phyloP scores from a whole-genome alignment of 257 asterid species.

The Ajuga chamaepitys region DNA sequence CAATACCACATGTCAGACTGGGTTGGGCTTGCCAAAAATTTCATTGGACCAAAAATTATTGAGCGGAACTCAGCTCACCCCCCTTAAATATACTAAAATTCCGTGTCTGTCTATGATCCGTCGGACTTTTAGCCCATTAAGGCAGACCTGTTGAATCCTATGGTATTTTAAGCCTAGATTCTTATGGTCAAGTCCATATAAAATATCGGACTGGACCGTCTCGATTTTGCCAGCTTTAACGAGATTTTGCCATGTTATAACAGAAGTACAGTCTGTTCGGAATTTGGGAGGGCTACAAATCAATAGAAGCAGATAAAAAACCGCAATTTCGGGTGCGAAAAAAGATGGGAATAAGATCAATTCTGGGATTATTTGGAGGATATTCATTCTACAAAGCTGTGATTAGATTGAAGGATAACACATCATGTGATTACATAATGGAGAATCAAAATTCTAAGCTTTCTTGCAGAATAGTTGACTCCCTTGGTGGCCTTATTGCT shows the following conservation, averaged over 20 bases:
- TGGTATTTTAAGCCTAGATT: no score
- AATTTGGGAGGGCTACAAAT: conserved; percentile 31
- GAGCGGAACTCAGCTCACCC: no score
- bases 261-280: conserved; percentile 23
- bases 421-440: conserved; percentile 19
- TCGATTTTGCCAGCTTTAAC: not conserved
- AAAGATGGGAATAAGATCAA: conserved; percentile 10
- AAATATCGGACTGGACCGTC: no score
- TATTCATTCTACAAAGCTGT: conserved; percentile 21
- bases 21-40: no score
- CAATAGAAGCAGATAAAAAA: not conserved
- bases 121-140: no score
- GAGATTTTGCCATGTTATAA: not conserved
- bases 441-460: conserved; percentile 19
- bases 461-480: conserved; percentile 26
- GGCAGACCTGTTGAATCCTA: no score
- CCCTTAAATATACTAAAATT: no score
- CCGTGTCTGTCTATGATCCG: no score
- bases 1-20: no score
- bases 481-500: conserved; percentile 30
- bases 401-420: not conserved
- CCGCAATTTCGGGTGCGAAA: conserved; percentile 19
- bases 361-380: conserved; percentile 20
- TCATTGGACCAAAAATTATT: no score
- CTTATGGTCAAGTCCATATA: no score